Percentiles rank a stretch among this genome's conserved stretches.
Evolutionary conservation across 805 yeast species (phyloP).

Genomic region (Candida suzukii): DNA sequence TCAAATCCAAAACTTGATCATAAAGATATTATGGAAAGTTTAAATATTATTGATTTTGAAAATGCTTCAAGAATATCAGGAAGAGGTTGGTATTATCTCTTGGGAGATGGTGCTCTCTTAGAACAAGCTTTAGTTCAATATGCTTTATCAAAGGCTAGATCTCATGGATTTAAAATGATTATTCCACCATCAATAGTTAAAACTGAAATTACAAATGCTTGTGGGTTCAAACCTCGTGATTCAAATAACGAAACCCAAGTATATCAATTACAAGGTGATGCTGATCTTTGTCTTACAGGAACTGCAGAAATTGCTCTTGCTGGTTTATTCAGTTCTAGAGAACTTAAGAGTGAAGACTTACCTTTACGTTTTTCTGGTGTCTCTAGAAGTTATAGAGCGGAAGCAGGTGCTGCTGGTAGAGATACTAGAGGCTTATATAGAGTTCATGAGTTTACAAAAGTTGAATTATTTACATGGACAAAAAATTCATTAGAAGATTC

Average conservation of each 20-base stretch:
- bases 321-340: conserved; percentile 50
- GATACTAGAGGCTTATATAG: conserved; percentile 90
- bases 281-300: conserved; percentile 68
- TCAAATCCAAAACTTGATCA: conserved; percentile 43
- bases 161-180: conserved; percentile 60
- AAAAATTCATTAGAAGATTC: conserved; percentile 29
- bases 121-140: conserved; percentile 88
- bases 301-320: conserved; percentile 96
- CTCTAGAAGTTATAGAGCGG: conserved; percentile 86
- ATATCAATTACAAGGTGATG: conserved; percentile 47
- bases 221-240: conserved; percentile 94
- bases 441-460: conserved; percentile 95
- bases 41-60: conserved; percentile 62
- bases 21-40: conserved; percentile 57
- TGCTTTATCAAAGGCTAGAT: conserved; percentile 60
- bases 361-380: conserved; percentile 70
- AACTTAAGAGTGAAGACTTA: conserved; percentile 23
- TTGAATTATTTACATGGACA: conserved; percentile 81
- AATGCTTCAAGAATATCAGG: conserved; percentile 76
- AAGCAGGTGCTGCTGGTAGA: conserved; percentile 93
- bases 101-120: conserved; percentile 78
- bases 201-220: conserved; percentile 70
- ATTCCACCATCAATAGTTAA: conserved; percentile 85
- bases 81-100: conserved; percentile 78
- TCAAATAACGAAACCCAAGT: conserved; percentile 81